These are phyloP conservation scores for Staphylotrichum tortipilum DNA, from an alignment of 495 filamentous ascomycete genomes.

Conservation along the genomic window DNA sequence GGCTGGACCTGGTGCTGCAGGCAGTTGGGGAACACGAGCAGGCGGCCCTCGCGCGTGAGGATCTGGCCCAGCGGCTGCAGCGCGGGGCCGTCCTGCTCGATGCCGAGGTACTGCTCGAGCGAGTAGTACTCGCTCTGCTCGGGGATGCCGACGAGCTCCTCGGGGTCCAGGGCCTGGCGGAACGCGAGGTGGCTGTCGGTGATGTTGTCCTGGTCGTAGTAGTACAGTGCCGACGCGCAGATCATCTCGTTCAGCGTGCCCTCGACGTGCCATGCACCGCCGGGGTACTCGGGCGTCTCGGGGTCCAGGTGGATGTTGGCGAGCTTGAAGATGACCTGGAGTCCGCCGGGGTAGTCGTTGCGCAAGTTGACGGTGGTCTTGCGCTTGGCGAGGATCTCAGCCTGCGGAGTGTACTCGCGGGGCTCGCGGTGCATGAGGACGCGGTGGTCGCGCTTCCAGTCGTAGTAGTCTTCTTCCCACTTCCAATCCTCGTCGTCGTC, in stretches of 20 bases:
- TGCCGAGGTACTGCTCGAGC: constrained; percentile 15
- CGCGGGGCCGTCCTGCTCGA: constrained; percentile 11
- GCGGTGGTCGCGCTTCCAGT: constrained; percentile 7
- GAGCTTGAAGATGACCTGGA: constrained; percentile 59
- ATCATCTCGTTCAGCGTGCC: constrained; percentile 51
- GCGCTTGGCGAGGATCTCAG: background rate
- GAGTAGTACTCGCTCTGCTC: constrained; percentile 16
- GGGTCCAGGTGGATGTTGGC: constrained; percentile 54
- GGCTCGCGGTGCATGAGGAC: constrained; percentile 20
- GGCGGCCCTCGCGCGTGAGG: constrained; percentile 23
- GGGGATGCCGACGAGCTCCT: constrained; percentile 7
- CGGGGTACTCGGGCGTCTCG: constrained; percentile 36
- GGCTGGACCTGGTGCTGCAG: constrained; percentile 44
- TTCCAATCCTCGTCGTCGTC: constrained; percentile 8
- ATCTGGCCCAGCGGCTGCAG: constrained; percentile 30
- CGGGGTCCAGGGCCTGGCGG: constrained; percentile 27
- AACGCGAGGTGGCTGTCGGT: constrained; percentile 46
- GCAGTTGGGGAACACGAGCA: constrained; percentile 35
- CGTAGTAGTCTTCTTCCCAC: constrained; percentile 1
- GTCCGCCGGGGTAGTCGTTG: constrained; percentile 7
- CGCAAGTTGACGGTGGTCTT: background rate
- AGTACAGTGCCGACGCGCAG: constrained; percentile 51
- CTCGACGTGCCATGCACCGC: constrained; percentile 41
- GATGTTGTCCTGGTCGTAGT: constrained; percentile 56
- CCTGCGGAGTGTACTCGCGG: constrained; percentile 3